Base-by-base conservation (phyloP, 208 protist genomes). In the Crithidia bombi region DNA sequence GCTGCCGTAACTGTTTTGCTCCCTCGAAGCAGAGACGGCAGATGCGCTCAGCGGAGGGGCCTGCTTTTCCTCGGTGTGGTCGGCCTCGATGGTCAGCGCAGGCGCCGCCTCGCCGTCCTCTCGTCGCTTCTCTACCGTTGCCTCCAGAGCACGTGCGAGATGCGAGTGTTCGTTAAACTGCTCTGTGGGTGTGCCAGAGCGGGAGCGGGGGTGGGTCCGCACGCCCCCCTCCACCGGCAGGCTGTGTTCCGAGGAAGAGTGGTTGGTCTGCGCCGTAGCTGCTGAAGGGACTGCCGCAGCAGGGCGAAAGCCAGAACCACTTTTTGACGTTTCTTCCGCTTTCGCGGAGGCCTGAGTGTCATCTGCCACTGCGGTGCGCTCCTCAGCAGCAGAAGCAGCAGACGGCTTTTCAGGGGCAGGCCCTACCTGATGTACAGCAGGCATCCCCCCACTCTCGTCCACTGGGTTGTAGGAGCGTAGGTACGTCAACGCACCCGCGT, bases 401-500 rank as follows among this genome's bases (percentile, higher is more conserved):
- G 36, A 12, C 33, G 38, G 12, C 19, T 28, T 50, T 6, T 36
- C 21, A 0, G 33, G 55, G 1, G 55, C 55, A 9, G 7, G 21
- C 2, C 57, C 36, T 3, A 51, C 57, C 2, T 41, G n/a, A 46
- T 50, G 55, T 12, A 15, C 36, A 12, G 47, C 55, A 25, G 57
- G 41, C 57, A 9, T 36, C 43, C 21, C 49, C 54, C 11, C 43
- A 19, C 19, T 50, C 63, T 30, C 62, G 33, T 36, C 41, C 10
- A 35, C 44, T n/a, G 51, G 23, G 38, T 47, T 41, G 50, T 51
- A 56, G 36, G 69, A 69, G 43, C 69, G 69, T n/a, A 71, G 49
- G 28, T 65, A 77, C 39, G 54, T 50, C 36, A 71, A 49, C 11
- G 71, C 71, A 2, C 41, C 57, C 0, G 72, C 70, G 44, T 76